Conservation (phyloP, 164 flowering plant genomes). For the Aristolochia californica region DNA sequence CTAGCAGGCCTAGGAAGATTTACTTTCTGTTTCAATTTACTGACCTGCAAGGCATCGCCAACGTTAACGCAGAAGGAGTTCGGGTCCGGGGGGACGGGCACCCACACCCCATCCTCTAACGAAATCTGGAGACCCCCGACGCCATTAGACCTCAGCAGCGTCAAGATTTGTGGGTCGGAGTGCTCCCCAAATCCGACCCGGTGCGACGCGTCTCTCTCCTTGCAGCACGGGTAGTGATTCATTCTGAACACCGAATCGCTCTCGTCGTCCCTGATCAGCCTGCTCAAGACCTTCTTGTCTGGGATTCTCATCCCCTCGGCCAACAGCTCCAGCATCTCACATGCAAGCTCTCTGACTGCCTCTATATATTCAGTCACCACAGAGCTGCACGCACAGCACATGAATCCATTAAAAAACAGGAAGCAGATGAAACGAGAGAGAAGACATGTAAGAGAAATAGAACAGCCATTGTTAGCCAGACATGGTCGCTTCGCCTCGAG, state of each 20-base stretch:
- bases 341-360: conserved; percentile 39
- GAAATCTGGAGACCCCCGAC: conserved; percentile 53
- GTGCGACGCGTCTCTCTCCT: conserved; percentile 12
- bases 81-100: conserved; percentile 55
- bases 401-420: no score
- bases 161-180: conserved; percentile 61
- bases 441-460: no score
- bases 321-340: conserved; percentile 50
- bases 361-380: conserved; percentile 44
- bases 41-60: conserved; percentile 59
- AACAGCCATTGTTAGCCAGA: no score
- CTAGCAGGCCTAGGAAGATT: no score
- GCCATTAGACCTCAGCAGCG: conserved; percentile 54
- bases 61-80: conserved; percentile 46
- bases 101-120: conserved; percentile 36
- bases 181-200: conserved; percentile 65
- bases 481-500: no score
- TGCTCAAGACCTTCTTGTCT: conserved; percentile 39
- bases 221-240: conserved; percentile 61
- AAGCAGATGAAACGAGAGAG: no score
- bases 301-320: conserved; percentile 48
- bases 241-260: conserved; percentile 68
- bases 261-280: conserved; percentile 42
- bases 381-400: conserved; percentile 20
- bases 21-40: neutral